These are phyloP conservation scores for Diplodia mutila DNA, from an alignment of 2,329 filamentous ascomycete genomes.

Conservation along the genomic window DNA sequence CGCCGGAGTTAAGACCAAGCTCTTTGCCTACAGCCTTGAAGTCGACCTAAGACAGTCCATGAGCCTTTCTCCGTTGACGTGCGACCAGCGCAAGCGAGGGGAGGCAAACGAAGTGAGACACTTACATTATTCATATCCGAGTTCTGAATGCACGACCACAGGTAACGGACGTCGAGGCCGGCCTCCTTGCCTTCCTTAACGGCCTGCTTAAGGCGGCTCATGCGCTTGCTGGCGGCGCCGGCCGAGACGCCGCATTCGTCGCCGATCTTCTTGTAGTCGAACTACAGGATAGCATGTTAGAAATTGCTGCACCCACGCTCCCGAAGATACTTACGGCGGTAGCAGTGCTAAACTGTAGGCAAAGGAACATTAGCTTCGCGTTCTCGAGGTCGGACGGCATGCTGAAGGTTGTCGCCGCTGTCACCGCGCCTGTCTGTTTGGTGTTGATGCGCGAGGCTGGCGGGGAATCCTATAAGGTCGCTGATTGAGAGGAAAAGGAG, in stretches of 20 bases:
- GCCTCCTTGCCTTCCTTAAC: conserved; percentile 32
- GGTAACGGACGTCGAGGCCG: conserved; percentile 8
- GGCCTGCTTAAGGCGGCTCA: conserved; percentile 38
- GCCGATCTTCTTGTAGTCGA: conserved; percentile 15
- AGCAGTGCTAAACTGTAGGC: neutral
- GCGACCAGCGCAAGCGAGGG: neutral
- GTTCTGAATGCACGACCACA: conserved; percentile 10
- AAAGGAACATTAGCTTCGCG: conserved; percentile 5
- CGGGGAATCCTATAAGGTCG: neutral
- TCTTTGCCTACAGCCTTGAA: conserved; percentile 34
- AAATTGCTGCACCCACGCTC: neutral
- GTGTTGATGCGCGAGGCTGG: neutral
- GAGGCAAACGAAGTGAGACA: neutral
- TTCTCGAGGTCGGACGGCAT: conserved; percentile 20
- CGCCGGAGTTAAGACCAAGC: conserved; percentile 36
- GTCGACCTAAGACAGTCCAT: conserved; percentile 34
- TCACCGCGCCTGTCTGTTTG: neutral
- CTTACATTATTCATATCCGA: conserved; percentile 7
- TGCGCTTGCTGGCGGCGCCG: conserved; percentile 40
- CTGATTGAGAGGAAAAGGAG: neutral
- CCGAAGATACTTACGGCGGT: conserved; percentile 1
- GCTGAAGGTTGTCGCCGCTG: neutral
- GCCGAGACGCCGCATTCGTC: conserved; percentile 23
- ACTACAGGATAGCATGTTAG: neutral
- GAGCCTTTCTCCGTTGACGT: neutral